Evolutionary conservation across 1,139 yeast genomes (phyloP).

Genomic region (Chernovozyma aurita): DNA sequence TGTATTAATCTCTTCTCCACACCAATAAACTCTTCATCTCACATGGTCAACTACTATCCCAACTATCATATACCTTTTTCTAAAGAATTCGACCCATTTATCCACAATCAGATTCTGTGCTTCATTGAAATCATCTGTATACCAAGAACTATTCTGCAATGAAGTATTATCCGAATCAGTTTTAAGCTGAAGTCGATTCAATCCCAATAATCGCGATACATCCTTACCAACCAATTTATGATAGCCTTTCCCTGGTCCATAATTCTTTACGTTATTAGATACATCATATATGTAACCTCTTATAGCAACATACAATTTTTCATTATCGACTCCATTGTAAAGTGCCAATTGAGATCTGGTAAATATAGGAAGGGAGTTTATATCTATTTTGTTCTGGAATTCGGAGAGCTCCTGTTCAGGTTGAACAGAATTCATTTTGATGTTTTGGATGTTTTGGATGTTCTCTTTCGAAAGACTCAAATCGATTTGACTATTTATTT

Average conservation of each 20-base stretch:
- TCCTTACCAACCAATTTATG: slow-evolving; percentile 73
- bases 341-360: slow-evolving; percentile 31
- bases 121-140: slow-evolving; percentile 41
- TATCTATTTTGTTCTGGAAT: slow-evolving; percentile 17
- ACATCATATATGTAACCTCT: slow-evolving; percentile 79
- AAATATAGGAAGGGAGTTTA: slow-evolving; percentile 26
- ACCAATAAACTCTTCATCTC: not conserved
- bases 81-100: slow-evolving; percentile 56
- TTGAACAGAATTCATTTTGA: not conserved
- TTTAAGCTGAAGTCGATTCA: slow-evolving; percentile 41
- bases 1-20: no score
- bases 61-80: slow-evolving; percentile 42
- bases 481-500: not conserved
- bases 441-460: not conserved
- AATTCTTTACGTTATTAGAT: slow-evolving; percentile 54
- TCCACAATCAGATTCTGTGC: slow-evolving; percentile 47
- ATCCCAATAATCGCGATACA: slow-evolving; percentile 64
- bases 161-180: slow-evolving; percentile 34
- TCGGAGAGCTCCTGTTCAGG: slow-evolving; percentile 12
- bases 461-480: not conserved
- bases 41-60: slow-evolving; percentile 31
- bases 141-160: slow-evolving; percentile 38
- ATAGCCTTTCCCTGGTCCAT: slow-evolving; percentile 76
- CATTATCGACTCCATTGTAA: slow-evolving; percentile 29
- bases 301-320: slow-evolving; percentile 62